Percentiles rank a stretch among this genome's conserved stretches.
These are phyloP conservation scores for Rhodamnia rubescens DNA, from an alignment of 345 rosid species.

Conservation along the genomic window DNA sequence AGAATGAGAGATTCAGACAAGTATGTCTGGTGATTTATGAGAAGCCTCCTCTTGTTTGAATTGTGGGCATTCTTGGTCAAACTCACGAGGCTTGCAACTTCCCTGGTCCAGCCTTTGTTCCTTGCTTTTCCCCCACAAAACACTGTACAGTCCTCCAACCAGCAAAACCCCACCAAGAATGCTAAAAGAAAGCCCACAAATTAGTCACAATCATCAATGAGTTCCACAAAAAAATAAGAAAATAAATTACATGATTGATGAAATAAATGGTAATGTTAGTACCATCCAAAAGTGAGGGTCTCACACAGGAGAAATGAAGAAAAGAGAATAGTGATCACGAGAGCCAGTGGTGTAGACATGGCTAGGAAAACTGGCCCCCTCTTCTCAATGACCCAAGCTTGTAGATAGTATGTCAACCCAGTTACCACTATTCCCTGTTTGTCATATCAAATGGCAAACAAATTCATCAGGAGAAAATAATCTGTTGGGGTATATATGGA, in stretches of 20 bases:
- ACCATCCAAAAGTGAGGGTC: conserved; percentile 70
- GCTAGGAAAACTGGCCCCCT: conserved; percentile 89
- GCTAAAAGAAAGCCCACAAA: conserved; percentile 20
- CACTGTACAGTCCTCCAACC: conserved; percentile 73
- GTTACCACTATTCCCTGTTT: conserved; percentile 84
- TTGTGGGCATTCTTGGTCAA: not conserved
- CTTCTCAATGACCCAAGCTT: conserved; percentile 87
- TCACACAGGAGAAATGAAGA: conserved; percentile 61
- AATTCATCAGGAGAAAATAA: not conserved
- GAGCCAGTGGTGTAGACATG: conserved; percentile 71
- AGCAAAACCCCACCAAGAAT: conserved; percentile 59
- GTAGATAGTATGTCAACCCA: conserved; percentile 71
- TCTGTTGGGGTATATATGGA: not conserved
- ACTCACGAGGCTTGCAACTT: not conserved
- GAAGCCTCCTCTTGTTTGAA: not conserved
- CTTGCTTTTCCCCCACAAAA: conserved; percentile 75
- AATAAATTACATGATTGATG: not conserved
- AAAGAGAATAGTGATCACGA: conserved; percentile 51
- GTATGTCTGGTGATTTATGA: not conserved
- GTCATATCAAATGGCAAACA: not conserved
- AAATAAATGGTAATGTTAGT: not conserved
- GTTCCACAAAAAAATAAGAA: not conserved
- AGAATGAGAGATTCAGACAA: not conserved
- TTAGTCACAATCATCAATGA: not conserved
- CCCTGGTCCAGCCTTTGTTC: conserved; percentile 16